A percentile compares a stretch with the other conserved stretches of the same genome.
phyloP scores from a whole-genome alignment of 352 stramenopile species.

The Pythium oligandrum region DNA sequence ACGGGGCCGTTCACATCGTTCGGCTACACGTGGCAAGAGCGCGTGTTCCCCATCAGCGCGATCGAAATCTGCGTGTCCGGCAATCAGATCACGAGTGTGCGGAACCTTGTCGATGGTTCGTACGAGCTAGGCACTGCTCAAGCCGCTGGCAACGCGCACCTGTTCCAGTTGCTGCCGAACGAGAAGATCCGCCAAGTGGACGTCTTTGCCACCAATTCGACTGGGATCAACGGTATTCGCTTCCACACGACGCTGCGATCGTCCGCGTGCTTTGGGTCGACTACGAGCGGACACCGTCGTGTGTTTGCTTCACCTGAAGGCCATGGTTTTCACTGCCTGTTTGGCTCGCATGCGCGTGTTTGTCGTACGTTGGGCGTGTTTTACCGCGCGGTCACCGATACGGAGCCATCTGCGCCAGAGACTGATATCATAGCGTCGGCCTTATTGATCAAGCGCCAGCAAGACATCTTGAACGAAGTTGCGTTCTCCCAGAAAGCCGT shows the following conservation, averaged over 20 bases:
- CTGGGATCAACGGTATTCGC: not conserved
- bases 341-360: too few species aligned
- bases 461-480: too few species aligned
- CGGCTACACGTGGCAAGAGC: slow-evolving; percentile 6
- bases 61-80: not conserved
- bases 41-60: not conserved
- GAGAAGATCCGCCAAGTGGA: slow-evolving; percentile 2
- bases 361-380: too few species aligned
- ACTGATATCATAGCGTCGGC: too few species aligned
- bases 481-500: too few species aligned
- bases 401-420: too few species aligned
- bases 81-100: not conserved
- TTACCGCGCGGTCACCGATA: too few species aligned
- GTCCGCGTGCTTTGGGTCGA: not conserved
- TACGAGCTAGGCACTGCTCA: not conserved
- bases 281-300: too few species aligned
- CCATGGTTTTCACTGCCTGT: too few species aligned
- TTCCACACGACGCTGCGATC: not conserved
- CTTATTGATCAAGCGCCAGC: too few species aligned
- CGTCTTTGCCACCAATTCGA: slow-evolving; percentile 2
- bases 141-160: not conserved
- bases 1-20: too few species aligned
- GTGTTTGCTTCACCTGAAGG: too few species aligned
- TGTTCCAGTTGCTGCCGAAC: slow-evolving; percentile 3
- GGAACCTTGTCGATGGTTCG: not conserved